Evolutionary conservation across 257 asterid species (phyloP).

Genomic region (Nicotiana knightiana): DNA sequence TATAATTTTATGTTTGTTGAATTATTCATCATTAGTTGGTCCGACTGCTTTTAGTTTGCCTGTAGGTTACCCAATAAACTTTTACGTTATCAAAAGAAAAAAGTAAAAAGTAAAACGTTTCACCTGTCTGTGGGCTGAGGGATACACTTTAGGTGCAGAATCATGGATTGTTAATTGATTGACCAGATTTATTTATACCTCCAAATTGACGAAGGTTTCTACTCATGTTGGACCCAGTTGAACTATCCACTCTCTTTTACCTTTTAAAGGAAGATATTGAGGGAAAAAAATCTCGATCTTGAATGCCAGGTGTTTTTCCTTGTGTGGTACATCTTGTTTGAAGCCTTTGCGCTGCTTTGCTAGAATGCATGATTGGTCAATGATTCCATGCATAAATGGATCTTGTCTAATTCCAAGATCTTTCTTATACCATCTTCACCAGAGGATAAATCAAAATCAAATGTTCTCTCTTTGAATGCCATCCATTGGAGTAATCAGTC

Average conservation of each 20-base stretch:
- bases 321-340: not conserved
- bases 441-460: not conserved
- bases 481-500: not conserved
- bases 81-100: not conserved
- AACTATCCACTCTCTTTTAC: not conserved
- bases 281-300: not conserved
- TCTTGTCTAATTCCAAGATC: not conserved
- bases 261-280: not conserved
- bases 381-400: not conserved
- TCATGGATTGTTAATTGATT: not conserved
- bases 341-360: not conserved
- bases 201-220: not conserved
- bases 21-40: slow-evolving; percentile 5
- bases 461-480: not conserved
- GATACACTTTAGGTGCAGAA: not conserved
- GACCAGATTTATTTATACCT: not conserved
- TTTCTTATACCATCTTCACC: not conserved
- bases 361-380: not conserved
- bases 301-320: not conserved
- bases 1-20: not conserved
- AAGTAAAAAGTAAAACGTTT: not conserved
- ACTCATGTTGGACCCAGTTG: not conserved
- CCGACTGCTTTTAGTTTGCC: not conserved
- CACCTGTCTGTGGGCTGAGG: not conserved
- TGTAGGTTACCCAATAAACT: not conserved